Evolutionary conservation across 306 rosid genomes (phyloP).

Genomic region (Vigna radiata): DNA sequence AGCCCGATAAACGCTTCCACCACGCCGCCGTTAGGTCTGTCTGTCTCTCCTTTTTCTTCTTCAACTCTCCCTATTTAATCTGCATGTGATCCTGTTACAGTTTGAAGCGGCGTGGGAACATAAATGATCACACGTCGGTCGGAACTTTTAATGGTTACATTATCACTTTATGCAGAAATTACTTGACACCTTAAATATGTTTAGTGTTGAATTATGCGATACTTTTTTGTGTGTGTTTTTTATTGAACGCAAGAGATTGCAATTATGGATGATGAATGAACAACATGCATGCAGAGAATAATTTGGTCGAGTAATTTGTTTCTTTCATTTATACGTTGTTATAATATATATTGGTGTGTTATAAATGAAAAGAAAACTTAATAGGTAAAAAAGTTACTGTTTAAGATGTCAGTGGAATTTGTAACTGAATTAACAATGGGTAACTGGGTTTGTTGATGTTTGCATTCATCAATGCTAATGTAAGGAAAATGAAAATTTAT

Average conservation of each 20-base stretch:
- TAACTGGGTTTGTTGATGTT: neutral
- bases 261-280: neutral
- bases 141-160: neutral
- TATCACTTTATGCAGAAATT: neutral
- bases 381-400: neutral
- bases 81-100: neutral
- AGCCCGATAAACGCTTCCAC: conserved; percentile 49
- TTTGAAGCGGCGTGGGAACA: neutral
- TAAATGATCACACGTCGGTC: neutral
- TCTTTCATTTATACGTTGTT: too few relatives aligned
- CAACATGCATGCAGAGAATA: neutral
- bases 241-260: neutral
- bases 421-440: neutral
- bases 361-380: neutral
- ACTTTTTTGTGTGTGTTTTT: too few relatives aligned
- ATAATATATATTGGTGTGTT: neutral
- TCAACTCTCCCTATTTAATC: neutral
- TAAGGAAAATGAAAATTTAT: conserved; percentile 3
- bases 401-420: neutral
- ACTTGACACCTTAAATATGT: neutral
- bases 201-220: too few relatives aligned
- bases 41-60: neutral
- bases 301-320: too few relatives aligned
- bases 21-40: conserved; percentile 59
- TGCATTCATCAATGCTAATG: neutral